Evolutionary conservation across 441 rosid genomes (phyloP).

Genomic region (Corymbia calophylla): DNA sequence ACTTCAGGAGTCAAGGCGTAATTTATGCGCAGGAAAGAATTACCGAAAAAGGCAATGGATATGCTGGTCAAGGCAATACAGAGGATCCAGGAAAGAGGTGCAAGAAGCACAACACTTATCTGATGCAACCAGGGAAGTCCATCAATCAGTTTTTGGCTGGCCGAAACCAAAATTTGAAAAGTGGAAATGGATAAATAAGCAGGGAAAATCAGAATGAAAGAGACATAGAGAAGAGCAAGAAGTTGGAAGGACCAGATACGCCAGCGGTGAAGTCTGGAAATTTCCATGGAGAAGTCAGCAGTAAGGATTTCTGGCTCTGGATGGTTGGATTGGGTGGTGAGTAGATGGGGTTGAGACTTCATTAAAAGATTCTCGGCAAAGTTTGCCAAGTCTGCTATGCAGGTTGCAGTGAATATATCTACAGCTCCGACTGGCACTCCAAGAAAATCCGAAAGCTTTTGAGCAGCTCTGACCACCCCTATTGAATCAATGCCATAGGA

Average conservation of each 20-base stretch:
- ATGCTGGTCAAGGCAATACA: slow-evolving; percentile 40
- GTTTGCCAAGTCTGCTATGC: slow-evolving; percentile 62
- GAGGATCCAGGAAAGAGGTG: slow-evolving; percentile 66
- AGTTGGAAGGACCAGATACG: slow-evolving; percentile 38
- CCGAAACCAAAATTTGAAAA: slow-evolving; percentile 26
- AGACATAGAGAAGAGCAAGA: slow-evolving; percentile 40
- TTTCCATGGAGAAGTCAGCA: slow-evolving; percentile 22
- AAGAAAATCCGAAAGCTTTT: slow-evolving; percentile 57
- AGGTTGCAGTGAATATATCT: slow-evolving; percentile 63
- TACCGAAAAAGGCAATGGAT: slow-evolving; percentile 42
- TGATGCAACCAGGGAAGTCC: slow-evolving; percentile 21
- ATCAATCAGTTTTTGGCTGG: neutral
- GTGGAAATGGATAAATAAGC: slow-evolving; percentile 43
- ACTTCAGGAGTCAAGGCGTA: slow-evolving; percentile 41
- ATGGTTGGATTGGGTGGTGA: slow-evolving; percentile 14
- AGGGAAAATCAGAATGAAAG: slow-evolving; percentile 39
- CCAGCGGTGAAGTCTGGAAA: slow-evolving; percentile 28
- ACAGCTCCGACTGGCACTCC: slow-evolving; percentile 68
- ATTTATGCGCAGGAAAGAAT: slow-evolving; percentile 54
- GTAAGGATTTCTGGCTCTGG: slow-evolving; percentile 24
- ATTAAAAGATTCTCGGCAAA: slow-evolving; percentile 40
- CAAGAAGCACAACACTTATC: slow-evolving; percentile 22
- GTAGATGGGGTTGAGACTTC: slow-evolving; percentile 40
- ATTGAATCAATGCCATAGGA: slow-evolving; percentile 77
- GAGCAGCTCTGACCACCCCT: slow-evolving; percentile 72